These are phyloP conservation scores for Solanum bulbocastanum DNA, from an alignment of 257 asterid genomes.

Conservation along the genomic window DNA sequence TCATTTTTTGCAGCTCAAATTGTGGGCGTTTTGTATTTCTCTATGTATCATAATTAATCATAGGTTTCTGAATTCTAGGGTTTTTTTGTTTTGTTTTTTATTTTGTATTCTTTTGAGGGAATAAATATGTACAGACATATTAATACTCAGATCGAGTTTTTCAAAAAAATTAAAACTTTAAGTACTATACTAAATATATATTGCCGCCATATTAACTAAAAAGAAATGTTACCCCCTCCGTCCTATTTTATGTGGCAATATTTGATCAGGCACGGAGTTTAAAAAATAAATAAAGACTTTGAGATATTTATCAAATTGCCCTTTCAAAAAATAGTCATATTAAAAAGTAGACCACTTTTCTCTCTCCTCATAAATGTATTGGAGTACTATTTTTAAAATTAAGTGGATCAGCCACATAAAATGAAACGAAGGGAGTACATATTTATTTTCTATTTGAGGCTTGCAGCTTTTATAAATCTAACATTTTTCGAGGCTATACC, in stretches of 20 bases:
- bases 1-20: slow-evolving; percentile 23
- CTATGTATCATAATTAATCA: background rate
- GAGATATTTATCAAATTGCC: too few species aligned
- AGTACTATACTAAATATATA: slow-evolving; percentile 6
- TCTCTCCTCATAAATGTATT: too few species aligned
- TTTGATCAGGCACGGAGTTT: too few species aligned
- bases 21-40: slow-evolving; percentile 35
- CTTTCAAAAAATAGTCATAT: too few species aligned
- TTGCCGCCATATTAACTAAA: slow-evolving; percentile 35
- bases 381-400: too few species aligned
- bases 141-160: slow-evolving; percentile 5
- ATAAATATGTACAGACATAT: background rate
- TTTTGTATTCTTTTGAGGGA: slow-evolving; percentile 38
- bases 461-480: background rate
- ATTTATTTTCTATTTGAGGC: background rate
- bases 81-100: background rate
- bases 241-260: too few species aligned
- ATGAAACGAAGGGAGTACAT: background rate
- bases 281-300: too few species aligned
- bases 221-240: background rate
- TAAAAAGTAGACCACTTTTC: too few species aligned
- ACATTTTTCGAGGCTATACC: background rate
- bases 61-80: slow-evolving; percentile 53
- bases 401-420: too few species aligned
- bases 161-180: background rate